Evolutionary conservation across 805 yeast genomes (phyloP).

Genomic region (Candida morakotiae): DNA sequence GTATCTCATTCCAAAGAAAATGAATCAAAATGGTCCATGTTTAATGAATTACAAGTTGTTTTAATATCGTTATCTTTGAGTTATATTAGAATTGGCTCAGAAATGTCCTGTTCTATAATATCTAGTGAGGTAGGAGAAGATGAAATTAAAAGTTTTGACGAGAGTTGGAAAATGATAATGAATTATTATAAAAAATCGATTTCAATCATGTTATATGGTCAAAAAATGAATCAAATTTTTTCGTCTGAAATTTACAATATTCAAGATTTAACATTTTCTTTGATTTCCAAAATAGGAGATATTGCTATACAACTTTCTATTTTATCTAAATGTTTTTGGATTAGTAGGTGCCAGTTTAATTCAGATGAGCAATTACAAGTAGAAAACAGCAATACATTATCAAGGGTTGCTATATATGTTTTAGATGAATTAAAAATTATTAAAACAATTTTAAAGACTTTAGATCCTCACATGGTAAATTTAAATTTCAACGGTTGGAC

Average conservation of each 20-base stretch:
- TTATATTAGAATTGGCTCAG: conserved; percentile 32
- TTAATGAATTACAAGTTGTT: conserved; percentile 25
- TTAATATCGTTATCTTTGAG: conserved; percentile 22
- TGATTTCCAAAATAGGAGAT: conserved; percentile 22
- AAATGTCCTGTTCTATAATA: conserved; percentile 32
- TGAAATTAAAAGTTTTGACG: conserved; percentile 15
- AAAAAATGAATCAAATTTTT: background rate
- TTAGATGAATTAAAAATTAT: conserved; percentile 28
- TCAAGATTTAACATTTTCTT: conserved; percentile 7
- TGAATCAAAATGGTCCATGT: conserved; percentile 22
- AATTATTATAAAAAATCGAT: conserved; percentile 28
- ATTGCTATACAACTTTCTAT: conserved; percentile 36
- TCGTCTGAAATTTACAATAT: background rate
- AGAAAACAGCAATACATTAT: conserved; percentile 35
- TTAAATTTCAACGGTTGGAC: conserved; percentile 19
- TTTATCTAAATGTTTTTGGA: conserved; percentile 35
- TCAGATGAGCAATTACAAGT: conserved; percentile 17
- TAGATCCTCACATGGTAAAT: background rate
- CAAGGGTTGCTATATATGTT: conserved; percentile 41
- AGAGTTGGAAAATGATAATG: conserved; percentile 35
- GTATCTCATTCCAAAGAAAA: background rate
- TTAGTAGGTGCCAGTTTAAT: conserved; percentile 22
- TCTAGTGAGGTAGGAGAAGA: conserved; percentile 16
- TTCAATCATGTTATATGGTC: conserved; percentile 24
- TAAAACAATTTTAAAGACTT: conserved; percentile 11